These are phyloP conservation scores for Gossypium longicalyx DNA, from an alignment of 345 rosid species.

Conservation along the genomic window DNA sequence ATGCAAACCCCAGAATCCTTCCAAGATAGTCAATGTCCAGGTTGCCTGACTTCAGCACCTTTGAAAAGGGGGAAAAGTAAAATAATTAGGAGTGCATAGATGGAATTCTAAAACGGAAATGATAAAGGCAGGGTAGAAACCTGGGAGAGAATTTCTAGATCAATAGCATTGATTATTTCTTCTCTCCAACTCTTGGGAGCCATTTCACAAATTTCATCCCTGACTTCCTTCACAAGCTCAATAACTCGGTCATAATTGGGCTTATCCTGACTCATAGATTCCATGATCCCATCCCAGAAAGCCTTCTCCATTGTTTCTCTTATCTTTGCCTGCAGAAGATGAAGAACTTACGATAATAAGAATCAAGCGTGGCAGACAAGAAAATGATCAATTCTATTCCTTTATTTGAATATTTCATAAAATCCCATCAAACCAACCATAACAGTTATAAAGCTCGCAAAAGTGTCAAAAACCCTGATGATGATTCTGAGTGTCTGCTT, in stretches of 20 bases:
- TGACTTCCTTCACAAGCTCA: conserved; percentile 79
- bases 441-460: background rate
- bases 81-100: conserved; percentile 11
- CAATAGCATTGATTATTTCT: conserved; percentile 65
- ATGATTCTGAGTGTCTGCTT: background rate
- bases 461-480: background rate
- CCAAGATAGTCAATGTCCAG: conserved; percentile 72
- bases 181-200: conserved; percentile 80
- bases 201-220: conserved; percentile 82
- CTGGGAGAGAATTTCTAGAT: conserved; percentile 74
- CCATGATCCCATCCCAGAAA: conserved; percentile 80
- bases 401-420: background rate
- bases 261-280: conserved; percentile 56
- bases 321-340: conserved; percentile 49
- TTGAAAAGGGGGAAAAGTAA: background rate
- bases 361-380: background rate
- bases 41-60: conserved; percentile 71
- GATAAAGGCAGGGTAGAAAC: conserved; percentile 24
- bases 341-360: background rate
- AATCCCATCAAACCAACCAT: conserved; percentile 2
- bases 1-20: conserved; percentile 69
- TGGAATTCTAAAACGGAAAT: background rate
- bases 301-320: conserved; percentile 79
- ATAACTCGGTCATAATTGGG: conserved; percentile 61
- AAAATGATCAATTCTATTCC: background rate